Percentiles rank a stretch among this genome's conserved stretches.
Evolutionary conservation across 208 protist genomes (phyloP).

Genomic region (Leishmania braziliensis): DNA sequence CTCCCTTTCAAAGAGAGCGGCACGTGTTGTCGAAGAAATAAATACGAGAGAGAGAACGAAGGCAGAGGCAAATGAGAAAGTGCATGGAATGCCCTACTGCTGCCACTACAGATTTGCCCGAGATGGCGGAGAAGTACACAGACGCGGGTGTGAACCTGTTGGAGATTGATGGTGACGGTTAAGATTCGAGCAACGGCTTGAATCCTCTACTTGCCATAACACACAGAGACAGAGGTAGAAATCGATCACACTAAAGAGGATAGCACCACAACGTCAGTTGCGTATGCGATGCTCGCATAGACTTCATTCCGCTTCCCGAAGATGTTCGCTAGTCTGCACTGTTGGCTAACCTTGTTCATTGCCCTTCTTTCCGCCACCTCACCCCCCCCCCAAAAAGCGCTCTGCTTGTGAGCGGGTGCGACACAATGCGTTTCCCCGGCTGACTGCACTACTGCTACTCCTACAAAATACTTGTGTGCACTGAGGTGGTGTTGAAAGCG

Average conservation of each 20-base stretch:
- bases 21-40: neutral
- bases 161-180: neutral
- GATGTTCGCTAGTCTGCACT: neutral
- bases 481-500: neutral
- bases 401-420: neutral
- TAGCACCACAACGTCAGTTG: neutral
- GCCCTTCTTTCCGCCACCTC: neutral
- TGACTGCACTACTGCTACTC: neutral
- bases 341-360: neutral
- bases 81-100: neutral
- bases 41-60: neutral
- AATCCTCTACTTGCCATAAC: neutral
- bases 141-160: neutral
- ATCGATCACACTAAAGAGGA: neutral
- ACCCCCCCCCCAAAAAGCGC: neutral
- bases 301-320: neutral
- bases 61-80: neutral
- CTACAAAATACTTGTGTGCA: neutral
- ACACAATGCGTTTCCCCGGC: neutral
- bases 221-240: conserved; percentile 4
- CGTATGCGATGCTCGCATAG: neutral
- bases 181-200: neutral
- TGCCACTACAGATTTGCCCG: neutral
- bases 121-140: neutral
- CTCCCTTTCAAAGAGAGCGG: neutral